These are phyloP conservation scores for Naematelia aurantialba DNA, from an alignment of 768 basidiomycete genomes.

Conservation along the genomic window DNA sequence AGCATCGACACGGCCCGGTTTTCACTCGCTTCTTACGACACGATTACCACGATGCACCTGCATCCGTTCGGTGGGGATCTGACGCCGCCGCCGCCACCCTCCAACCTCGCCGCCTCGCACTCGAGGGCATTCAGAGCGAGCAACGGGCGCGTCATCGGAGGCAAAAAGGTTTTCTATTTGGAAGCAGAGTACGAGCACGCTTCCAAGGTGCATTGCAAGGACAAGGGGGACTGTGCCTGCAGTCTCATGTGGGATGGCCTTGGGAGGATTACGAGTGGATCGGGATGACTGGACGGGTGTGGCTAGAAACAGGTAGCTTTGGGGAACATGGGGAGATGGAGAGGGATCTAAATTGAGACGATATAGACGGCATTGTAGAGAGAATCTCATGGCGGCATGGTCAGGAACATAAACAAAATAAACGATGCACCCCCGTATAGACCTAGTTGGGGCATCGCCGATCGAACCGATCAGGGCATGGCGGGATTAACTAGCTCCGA, in stretches of 20 bases:
- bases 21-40: neutral
- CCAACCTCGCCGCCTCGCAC: neutral
- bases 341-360: neutral
- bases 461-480: neutral
- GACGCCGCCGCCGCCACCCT: neutral
- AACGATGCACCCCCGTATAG: too few species aligned
- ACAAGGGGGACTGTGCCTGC: neutral
- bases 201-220: neutral
- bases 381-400: too few species aligned
- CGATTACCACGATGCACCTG: neutral
- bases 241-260: neutral
- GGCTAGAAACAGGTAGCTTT: neutral
- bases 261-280: neutral
- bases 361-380: neutral
- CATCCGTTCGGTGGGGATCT: too few species aligned
- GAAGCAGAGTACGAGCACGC: neutral
- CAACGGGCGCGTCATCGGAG: constrained; percentile 5
- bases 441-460: neutral
- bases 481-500: neutral
- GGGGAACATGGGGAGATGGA: neutral
- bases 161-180: constrained; percentile 9
- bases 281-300: neutral
- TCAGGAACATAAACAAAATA: too few species aligned
- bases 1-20: neutral
- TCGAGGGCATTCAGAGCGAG: constrained; percentile 8